Percentiles rank a stretch among this genome's conserved stretches.
phyloP scores from a whole-genome alignment of 208 protist species.

The Leishmania martiniquensis region DNA sequence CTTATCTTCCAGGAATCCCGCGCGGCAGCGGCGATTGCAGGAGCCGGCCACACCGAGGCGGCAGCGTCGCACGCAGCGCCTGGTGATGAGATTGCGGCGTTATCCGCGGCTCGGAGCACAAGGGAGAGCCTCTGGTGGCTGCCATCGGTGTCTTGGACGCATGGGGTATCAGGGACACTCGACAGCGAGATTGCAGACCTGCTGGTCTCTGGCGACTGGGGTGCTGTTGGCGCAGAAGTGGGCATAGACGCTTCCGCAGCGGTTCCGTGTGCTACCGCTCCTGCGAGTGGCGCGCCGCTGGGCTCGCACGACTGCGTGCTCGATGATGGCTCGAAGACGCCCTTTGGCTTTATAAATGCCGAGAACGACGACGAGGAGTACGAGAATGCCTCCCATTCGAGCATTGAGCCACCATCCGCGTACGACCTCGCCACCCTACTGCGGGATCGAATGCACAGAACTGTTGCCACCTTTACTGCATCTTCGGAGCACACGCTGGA shows the following conservation, averaged over 20 bases:
- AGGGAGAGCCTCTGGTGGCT: background rate
- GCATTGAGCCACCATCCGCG: constrained; percentile 14
- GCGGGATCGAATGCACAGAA: constrained; percentile 27
- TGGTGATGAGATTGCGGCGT: background rate
- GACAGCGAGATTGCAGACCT: background rate
- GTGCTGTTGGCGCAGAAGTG: background rate
- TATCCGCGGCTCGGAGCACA: background rate
- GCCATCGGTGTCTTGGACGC: background rate
- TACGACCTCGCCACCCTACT: constrained; percentile 21
- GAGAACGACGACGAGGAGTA: background rate
- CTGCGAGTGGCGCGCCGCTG: background rate
- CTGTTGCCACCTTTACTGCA: constrained; percentile 19
- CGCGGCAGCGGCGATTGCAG: background rate
- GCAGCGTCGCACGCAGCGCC: background rate
- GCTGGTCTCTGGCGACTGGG: background rate
- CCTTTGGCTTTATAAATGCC: background rate
- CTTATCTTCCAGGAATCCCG: constrained; percentile 18
- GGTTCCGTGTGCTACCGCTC: background rate
- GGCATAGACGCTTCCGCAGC: background rate
- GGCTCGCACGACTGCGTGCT: background rate
- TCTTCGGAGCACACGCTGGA: constrained; percentile 26
- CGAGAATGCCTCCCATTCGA: background rate
- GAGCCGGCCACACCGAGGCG: background rate
- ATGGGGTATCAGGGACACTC: background rate
- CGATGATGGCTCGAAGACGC: background rate